Evolutionary conservation across 73 alveolate species (phyloP).

Genomic region (Paramecium caudatum): DNA sequence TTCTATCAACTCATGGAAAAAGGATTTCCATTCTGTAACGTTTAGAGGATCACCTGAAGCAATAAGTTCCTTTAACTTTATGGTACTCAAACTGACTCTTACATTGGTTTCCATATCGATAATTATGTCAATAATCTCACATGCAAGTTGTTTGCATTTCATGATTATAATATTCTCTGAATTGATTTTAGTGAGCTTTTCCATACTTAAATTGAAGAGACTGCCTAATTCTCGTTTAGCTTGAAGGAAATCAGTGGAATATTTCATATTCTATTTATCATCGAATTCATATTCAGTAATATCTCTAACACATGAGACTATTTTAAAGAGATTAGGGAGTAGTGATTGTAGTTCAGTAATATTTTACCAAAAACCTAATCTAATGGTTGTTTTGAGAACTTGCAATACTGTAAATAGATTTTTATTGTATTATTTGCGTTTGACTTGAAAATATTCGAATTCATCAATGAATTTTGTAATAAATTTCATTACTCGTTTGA

Average conservation of each 20-base stretch:
- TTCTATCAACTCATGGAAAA: neutral
- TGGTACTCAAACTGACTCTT: conserved; percentile 52
- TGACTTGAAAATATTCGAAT: neutral
- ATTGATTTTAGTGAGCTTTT: neutral
- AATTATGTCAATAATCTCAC: conserved; percentile 55
- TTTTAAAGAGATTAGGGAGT: neutral
- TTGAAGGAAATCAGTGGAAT: too few relatives aligned
- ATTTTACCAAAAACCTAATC: conserved; percentile 9
- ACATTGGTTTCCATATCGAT: conserved; percentile 67
- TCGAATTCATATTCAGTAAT: neutral
- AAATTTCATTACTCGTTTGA: conserved; percentile 21
- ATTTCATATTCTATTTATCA: too few relatives aligned
- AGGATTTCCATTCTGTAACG: neutral
- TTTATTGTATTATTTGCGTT: neutral
- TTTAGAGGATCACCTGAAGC: neutral
- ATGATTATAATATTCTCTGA: conserved; percentile 5
- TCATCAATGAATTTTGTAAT: neutral
- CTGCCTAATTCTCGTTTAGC: neutral
- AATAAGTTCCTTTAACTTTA: neutral
- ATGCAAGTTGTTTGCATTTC: conserved; percentile 26
- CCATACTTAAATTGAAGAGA: neutral
- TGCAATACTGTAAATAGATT: neutral
- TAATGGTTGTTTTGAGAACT: conserved; percentile 3
- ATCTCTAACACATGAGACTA: neutral
- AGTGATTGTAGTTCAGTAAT: neutral